Base-by-base conservation (phyloP, 2,329 filamentous ascomycete genomes). In the Geosmithia morbida region DNA sequence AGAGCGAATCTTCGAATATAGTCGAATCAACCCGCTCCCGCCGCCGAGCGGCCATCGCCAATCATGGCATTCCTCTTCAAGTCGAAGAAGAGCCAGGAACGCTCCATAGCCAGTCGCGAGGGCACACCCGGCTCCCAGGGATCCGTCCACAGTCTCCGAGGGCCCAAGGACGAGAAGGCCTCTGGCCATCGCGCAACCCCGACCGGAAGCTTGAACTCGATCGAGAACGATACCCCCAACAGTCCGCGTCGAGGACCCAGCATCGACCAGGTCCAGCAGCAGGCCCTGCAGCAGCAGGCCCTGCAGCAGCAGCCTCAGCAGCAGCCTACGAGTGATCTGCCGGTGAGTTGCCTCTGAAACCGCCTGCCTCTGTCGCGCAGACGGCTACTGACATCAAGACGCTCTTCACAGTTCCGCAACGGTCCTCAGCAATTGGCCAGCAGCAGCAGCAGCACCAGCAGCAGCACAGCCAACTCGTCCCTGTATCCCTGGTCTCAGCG, bases 401-500 rank as follows among this genome's bases (percentile, higher is more conserved):
- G 3, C 30, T n/a, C 13, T n/a, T 5, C 57, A 50, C 61, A 81
- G 72, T 66, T 72, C 54, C 75, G 76, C 54, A 83, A 78, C 59
- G 75, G 67, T 56, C 60, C 68, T 53, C 61, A 61, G 17, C 50
- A 42, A 18, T 8, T 61, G 37, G 61, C 64, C 53, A 75, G 64
- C 53, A 75, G 79, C 52, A 74, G 79, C 41, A 92, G 22, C 22
- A 26, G 22, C 22, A 26, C 22, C 4, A 26, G 8, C 22, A n/a
- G n/a, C n/a, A n/a, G n/a, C n/a, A n/a, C n/a, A n/a, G n/a, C 22
- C 22, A n/a, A 89, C 63, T 72, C 83, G 41, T 87, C 87, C 5
- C 78, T 94, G 48, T 98, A 97, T 60, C 92, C 92, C 0, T 98
- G 92, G 92, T 95, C 90, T 52, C 87, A 94, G 61, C 81, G 87